Evolutionary conservation across 345 rosid species (phyloP).

Genomic region (Triadica sebifera): DNA sequence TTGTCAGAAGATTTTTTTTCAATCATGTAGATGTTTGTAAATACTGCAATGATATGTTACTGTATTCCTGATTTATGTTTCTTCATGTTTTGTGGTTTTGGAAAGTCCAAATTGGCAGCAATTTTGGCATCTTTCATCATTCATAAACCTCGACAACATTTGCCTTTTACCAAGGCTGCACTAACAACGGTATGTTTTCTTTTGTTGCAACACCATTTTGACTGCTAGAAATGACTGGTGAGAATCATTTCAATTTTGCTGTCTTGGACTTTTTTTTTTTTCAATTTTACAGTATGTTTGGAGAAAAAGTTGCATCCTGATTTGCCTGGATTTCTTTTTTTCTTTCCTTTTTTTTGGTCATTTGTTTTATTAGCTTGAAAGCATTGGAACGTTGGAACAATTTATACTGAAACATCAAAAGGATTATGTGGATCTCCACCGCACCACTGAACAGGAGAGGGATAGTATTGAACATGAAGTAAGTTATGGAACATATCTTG

Average conservation of each 20-base stretch:
- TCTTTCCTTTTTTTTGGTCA: not conserved
- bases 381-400: constrained; percentile 69
- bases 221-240: not conserved
- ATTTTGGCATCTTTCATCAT: constrained; percentile 85
- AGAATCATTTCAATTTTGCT: not conserved
- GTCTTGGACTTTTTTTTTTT: not conserved
- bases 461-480: constrained; percentile 80
- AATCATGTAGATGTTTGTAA: not conserved
- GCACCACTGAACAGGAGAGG: constrained; percentile 36
- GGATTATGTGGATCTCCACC: constrained; percentile 79
- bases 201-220: not conserved
- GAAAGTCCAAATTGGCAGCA: constrained; percentile 68
- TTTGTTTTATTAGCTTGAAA: constrained; percentile 51
- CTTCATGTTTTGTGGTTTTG: not conserved
- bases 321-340: not conserved
- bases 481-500: constrained; percentile 24
- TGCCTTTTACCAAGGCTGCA: constrained; percentile 65
- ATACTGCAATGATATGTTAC: not conserved
- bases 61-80: not conserved
- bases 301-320: not conserved
- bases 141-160: constrained; percentile 62
- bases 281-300: not conserved
- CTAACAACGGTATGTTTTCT: constrained; percentile 55
- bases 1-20: too few relatives aligned
- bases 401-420: constrained; percentile 63